These are phyloP conservation scores for Gymnopilus dilepis DNA, from an alignment of 768 basidiomycete genomes.

Conservation along the genomic window DNA sequence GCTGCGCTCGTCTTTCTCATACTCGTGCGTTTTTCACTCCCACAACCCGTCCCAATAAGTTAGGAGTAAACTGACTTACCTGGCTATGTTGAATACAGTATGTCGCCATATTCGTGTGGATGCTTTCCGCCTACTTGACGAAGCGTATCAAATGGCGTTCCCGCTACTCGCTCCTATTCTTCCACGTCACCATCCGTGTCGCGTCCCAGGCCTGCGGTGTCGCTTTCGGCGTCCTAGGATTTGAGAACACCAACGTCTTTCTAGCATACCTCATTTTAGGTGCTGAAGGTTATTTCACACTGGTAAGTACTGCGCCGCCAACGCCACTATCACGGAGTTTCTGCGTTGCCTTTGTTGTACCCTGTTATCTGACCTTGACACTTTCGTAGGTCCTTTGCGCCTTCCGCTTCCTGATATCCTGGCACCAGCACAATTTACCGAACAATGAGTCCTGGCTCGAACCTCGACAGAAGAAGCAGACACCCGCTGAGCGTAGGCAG, in stretches of 20 bases:
- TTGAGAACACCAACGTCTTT: conserved; percentile 31
- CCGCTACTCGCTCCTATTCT: conserved; percentile 36
- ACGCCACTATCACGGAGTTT: neutral
- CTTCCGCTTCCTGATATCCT: conserved; percentile 40
- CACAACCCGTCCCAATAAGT: neutral
- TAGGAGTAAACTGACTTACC: neutral
- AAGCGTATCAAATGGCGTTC: conserved; percentile 35
- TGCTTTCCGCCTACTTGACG: conserved; percentile 34
- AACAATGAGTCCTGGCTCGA: conserved; percentile 40
- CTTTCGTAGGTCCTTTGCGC: conserved; percentile 32
- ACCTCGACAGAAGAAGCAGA: conserved; percentile 28
- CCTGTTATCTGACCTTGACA: neutral
- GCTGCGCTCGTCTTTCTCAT: conserved; percentile 41
- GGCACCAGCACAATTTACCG: conserved; percentile 40
- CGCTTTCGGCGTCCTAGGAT: conserved; percentile 39
- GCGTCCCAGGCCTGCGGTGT: conserved; percentile 42
- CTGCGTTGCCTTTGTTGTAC: neutral
- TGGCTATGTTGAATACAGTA: conserved; percentile 27
- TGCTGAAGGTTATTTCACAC: conserved; percentile 17
- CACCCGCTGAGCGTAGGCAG: conserved; percentile 11
- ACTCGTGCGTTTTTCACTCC: conserved; percentile 2
- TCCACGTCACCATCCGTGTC: conserved; percentile 39
- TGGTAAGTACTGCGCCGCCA: conserved; percentile 5
- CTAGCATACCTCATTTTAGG: conserved; percentile 36
- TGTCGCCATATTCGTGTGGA: conserved; percentile 33